A percentile compares a stretch with the other conserved stretches of the same genome.
These are phyloP conservation scores for Artemisia annua DNA, from an alignment of 129 eudicot species.

Conservation along the genomic window DNA sequence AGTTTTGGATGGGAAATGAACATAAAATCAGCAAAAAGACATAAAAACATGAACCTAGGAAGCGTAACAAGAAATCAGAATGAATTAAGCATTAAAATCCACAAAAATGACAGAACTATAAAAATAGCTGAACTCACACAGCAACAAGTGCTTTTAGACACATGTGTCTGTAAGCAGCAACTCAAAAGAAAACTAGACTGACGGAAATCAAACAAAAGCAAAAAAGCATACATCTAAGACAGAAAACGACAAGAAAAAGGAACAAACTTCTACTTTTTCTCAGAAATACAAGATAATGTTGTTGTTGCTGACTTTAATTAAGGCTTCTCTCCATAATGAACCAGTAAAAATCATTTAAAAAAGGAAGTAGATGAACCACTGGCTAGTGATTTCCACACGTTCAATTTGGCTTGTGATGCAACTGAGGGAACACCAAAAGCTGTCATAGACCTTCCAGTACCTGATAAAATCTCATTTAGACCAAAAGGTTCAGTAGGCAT, in stretches of 20 bases:
- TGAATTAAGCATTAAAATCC: not conserved
- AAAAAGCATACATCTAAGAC: slow-evolving; percentile 3
- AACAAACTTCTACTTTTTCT: slow-evolving; percentile 1
- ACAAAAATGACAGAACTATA: not conserved
- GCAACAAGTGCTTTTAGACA: not conserved
- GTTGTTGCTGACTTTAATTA: not conserved
- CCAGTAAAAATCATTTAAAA: not conserved
- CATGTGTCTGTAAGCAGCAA: not conserved
- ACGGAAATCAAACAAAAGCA: not conserved
- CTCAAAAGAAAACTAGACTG: not conserved
- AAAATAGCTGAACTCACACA: not conserved
- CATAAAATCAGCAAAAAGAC: not conserved
- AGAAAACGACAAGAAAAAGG: not conserved
- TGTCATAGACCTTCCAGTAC: slow-evolving; percentile 3
- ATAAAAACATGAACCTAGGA: not conserved
- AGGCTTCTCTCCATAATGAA: not conserved
- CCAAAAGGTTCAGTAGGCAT: not conserved
- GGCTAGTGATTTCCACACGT: not conserved
- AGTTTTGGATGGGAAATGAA: not conserved
- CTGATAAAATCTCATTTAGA: not conserved
- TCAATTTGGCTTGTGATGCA: not conserved
- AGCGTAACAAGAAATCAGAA: not conserved
- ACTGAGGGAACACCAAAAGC: not conserved
- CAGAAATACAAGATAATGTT: not conserved
- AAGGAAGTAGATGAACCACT: not conserved